A percentile compares a stretch with the other conserved stretches of the same genome.
Evolutionary conservation across 805 yeast genomes (phyloP).

Genomic region (Saccharomycopsis olivae): DNA sequence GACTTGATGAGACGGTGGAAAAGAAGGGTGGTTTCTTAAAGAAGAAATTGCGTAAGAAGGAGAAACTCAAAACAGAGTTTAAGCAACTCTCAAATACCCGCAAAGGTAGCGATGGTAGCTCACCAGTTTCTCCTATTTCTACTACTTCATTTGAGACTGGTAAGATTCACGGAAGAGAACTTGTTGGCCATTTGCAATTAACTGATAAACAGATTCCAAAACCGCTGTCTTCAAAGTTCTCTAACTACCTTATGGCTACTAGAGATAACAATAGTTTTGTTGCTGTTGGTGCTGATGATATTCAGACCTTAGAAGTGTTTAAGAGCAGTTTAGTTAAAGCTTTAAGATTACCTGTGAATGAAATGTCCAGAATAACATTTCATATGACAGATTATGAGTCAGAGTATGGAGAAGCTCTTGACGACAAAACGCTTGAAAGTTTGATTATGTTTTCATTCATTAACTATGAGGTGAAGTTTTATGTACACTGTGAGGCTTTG

Average conservation of each 20-base stretch:
- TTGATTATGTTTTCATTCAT: slow-evolving; percentile 28
- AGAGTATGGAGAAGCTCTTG: slow-evolving; percentile 44
- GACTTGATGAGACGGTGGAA: neutral
- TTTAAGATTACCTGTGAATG: slow-evolving; percentile 25
- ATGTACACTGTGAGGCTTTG: slow-evolving; percentile 25
- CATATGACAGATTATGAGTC: slow-evolving; percentile 64
- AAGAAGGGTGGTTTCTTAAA: slow-evolving; percentile 18
- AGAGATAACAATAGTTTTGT: slow-evolving; percentile 47
- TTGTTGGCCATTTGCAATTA: slow-evolving; percentile 16
- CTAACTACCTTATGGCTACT: slow-evolving; percentile 44
- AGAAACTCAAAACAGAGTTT: slow-evolving; percentile 25
- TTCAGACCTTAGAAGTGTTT: slow-evolving; percentile 26
- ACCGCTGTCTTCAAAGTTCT: slow-evolving; percentile 16
- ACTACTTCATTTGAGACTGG: slow-evolving; percentile 16
- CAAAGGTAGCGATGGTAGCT: slow-evolving; percentile 19
- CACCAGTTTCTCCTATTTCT: slow-evolving; percentile 22
- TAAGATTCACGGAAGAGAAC: slow-evolving; percentile 4
- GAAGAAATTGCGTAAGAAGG: slow-evolving; percentile 23
- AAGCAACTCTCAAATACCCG: slow-evolving; percentile 27
- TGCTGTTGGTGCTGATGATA: slow-evolving; percentile 33
- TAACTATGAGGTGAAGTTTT: slow-evolving; percentile 27
- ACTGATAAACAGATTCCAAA: slow-evolving; percentile 16
- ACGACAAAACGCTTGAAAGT: slow-evolving; percentile 35
- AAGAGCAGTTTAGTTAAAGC: slow-evolving; percentile 31
- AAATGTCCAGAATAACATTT: slow-evolving; percentile 25